Evolutionary conservation across 306 rosid species (phyloP).

Genomic region (Gastrolobium villosum): DNA sequence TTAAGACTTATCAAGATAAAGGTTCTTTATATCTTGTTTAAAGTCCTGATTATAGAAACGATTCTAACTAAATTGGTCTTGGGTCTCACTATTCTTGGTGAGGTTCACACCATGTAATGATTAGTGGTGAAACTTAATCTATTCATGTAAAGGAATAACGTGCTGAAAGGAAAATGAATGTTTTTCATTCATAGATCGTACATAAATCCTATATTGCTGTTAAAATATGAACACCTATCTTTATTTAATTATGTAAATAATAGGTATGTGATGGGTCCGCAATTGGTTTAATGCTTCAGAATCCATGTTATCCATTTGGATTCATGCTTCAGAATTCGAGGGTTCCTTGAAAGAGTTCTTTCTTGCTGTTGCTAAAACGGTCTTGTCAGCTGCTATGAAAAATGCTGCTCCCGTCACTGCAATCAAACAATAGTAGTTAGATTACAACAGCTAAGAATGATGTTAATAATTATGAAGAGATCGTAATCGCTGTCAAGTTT

Average conservation of each 20-base stretch:
- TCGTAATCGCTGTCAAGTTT: neutral
- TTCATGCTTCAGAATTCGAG: constrained; percentile 52
- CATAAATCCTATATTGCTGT: constrained; percentile 22
- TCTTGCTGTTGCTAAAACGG: constrained; percentile 79
- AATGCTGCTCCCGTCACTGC: constrained; percentile 81
- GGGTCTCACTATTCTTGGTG: no score
- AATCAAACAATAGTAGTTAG: neutral
- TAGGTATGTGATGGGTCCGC: constrained; percentile 31
- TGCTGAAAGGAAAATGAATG: no score
- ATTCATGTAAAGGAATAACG: no score
- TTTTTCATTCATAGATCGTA: neutral
- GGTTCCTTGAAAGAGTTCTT: constrained; percentile 69
- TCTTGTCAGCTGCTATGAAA: constrained; percentile 87
- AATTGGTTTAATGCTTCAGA: neutral
- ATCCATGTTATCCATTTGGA: neutral
- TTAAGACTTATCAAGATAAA: no score
- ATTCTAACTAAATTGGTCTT: no score
- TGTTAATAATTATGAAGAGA: neutral
- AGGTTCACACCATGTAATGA: no score
- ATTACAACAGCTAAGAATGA: neutral
- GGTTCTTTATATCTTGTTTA: no score
- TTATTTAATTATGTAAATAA: constrained; percentile 31
- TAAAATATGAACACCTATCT: constrained; percentile 31
- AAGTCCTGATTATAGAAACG: no score
- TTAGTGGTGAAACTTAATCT: no score